These are phyloP conservation scores for Spinellus fusiger DNA, from an alignment of 192 early-diverging fungal species.

Conservation along the genomic window DNA sequence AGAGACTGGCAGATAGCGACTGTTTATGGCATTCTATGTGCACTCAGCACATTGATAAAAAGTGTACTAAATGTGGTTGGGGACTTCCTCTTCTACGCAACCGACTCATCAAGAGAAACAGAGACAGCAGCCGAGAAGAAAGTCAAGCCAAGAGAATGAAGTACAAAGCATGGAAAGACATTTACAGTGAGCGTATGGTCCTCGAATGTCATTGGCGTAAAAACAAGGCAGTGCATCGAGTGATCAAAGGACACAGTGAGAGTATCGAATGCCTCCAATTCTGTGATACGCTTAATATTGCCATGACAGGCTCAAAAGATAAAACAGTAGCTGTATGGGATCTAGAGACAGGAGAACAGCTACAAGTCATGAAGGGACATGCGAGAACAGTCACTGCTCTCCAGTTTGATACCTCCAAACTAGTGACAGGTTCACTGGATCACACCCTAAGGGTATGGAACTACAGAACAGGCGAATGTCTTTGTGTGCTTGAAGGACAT, in stretches of 20 bases:
- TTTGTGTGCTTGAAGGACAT: slow-evolving; percentile 68
- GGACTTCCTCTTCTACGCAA: slow-evolving; percentile 73
- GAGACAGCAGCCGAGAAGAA: not conserved
- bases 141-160: not conserved
- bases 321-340: slow-evolving; percentile 83
- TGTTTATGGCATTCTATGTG: slow-evolving; percentile 96
- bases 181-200: slow-evolving; percentile 86
- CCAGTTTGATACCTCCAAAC: slow-evolving; percentile 90
- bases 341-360: slow-evolving; percentile 65
- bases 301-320: slow-evolving; percentile 86
- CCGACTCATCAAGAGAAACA: slow-evolving; percentile 26
- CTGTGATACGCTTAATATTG: slow-evolving; percentile 61
- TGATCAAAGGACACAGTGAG: slow-evolving; percentile 65
- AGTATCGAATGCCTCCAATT: slow-evolving; percentile 81
- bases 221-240: slow-evolving; percentile 54
- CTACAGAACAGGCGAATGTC: slow-evolving; percentile 77
- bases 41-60: slow-evolving; percentile 94
- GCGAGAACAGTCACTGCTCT: slow-evolving; percentile 75
- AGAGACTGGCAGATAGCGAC: slow-evolving; percentile 83
- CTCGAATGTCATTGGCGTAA: slow-evolving; percentile 92
- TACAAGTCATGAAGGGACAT: slow-evolving; percentile 79
- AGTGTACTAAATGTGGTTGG: slow-evolving; percentile 96
- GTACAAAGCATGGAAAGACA: slow-evolving; percentile 83
- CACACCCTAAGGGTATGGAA: slow-evolving; percentile 88
- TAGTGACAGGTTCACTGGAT: slow-evolving; percentile 89